Conservation (phyloP, 2,329 filamentous ascomycete species). For the Anisogramma anomala region DNA sequence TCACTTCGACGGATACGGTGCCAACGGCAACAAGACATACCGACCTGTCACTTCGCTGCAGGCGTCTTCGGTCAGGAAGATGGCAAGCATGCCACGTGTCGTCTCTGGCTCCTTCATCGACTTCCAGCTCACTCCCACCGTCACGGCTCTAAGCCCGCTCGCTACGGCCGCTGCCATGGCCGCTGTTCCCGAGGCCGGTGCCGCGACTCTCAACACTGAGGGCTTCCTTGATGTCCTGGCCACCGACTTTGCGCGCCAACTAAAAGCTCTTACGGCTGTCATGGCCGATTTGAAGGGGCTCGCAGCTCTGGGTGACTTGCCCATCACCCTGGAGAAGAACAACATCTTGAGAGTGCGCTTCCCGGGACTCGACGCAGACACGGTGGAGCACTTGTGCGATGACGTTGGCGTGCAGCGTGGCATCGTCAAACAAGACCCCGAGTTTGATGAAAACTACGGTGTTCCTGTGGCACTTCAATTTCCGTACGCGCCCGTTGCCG, state of each 20-base stretch:
- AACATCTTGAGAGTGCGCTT: conserved; percentile 71
- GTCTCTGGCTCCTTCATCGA: conserved; percentile 72
- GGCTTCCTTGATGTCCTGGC: conserved; percentile 78
- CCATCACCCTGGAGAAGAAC: conserved; percentile 58
- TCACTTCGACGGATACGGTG: conserved; percentile 68
- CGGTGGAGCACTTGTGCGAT: conserved; percentile 71
- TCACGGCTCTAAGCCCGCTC: conserved; percentile 75
- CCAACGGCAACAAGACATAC: conserved; percentile 67
- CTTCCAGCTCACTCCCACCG: conserved; percentile 77
- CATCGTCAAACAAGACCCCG: conserved; percentile 61
- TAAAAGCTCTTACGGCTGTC: conserved; percentile 71
- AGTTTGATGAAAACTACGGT: conserved; percentile 57
- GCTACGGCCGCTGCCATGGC: conserved; percentile 44
- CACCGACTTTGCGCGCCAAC: conserved; percentile 73
- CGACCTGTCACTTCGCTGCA: conserved; percentile 64
- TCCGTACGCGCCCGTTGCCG: conserved; percentile 59
- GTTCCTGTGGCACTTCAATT: conserved; percentile 69
- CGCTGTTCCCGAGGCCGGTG: conserved; percentile 29
- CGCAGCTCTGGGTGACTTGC: conserved; percentile 68
- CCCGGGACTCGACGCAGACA: conserved; percentile 75
- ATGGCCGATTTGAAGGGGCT: conserved; percentile 73
- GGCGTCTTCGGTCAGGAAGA: conserved; percentile 57
- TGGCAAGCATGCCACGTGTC: conserved; percentile 45
- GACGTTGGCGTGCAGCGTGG: conserved; percentile 80
- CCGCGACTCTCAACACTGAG: conserved; percentile 62